phyloP scores from a whole-genome alignment of 306 rosid genomes.

The Trifolium pratense region DNA sequence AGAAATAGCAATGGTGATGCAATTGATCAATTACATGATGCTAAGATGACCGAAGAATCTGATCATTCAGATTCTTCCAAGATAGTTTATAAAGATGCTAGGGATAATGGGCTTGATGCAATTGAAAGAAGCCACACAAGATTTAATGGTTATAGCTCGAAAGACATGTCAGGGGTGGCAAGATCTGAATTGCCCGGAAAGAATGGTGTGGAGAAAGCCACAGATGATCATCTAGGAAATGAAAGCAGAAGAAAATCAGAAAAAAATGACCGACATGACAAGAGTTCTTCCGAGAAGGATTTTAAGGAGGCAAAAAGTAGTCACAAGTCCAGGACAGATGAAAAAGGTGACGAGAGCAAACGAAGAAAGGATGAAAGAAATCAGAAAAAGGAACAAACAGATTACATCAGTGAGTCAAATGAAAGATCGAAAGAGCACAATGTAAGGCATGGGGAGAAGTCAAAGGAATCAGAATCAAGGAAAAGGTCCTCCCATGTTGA shows the following conservation, averaged over 20 bases:
- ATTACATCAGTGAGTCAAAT: slow-evolving; percentile 59
- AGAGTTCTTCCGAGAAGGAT: slow-evolving; percentile 59
- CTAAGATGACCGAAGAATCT: slow-evolving; percentile 45
- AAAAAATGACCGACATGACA: slow-evolving; percentile 51
- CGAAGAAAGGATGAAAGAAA: slow-evolving; percentile 67
- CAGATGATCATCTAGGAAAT: slow-evolving; percentile 49
- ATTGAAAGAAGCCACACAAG: slow-evolving; percentile 52
- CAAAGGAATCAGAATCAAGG: slow-evolving; percentile 72
- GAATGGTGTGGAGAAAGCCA: slow-evolving; percentile 45
- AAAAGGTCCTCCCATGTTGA: slow-evolving; percentile 66
- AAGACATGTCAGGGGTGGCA: slow-evolving; percentile 40
- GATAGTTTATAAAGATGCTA: slow-evolving; percentile 46
- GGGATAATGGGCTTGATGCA: slow-evolving; percentile 46
- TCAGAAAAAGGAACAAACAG: slow-evolving; percentile 62
- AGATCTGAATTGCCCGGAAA: slow-evolving; percentile 54
- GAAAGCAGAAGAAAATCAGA: slow-evolving; percentile 59
- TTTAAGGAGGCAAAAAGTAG: slow-evolving; percentile 61
- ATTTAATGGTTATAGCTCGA: slow-evolving; percentile 50
- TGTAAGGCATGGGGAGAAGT: slow-evolving; percentile 56
- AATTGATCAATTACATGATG: slow-evolving; percentile 47
- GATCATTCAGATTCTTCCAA: slow-evolving; percentile 51
- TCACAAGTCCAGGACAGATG: slow-evolving; percentile 60
- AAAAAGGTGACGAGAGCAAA: slow-evolving; percentile 60
- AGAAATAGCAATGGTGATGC: slow-evolving; percentile 50
- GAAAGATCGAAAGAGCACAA: slow-evolving; percentile 65